Percentiles rank a stretch among this genome's conserved stretches.
phyloP scores from a whole-genome alignment of 2,329 filamentous ascomycete genomes.

The Dactylellina leptospora region DNA sequence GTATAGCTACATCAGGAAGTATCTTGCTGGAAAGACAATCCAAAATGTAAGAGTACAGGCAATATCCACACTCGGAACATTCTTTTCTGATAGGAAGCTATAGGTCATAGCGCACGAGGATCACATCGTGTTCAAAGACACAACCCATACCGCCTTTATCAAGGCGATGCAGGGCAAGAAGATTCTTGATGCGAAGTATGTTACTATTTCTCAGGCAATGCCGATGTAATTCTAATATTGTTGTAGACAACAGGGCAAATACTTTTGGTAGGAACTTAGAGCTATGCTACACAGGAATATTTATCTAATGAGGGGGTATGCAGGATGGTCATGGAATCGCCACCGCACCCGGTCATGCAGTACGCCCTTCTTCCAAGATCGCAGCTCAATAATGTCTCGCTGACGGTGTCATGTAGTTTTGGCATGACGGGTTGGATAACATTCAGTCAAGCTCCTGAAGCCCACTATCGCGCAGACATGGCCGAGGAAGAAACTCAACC shows the following conservation, averaged over 20 bases:
- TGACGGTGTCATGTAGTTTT: slow-evolving; percentile 47
- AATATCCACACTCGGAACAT: background rate
- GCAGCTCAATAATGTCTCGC: slow-evolving; percentile 10
- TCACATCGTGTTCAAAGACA: slow-evolving; percentile 87
- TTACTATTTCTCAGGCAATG: background rate
- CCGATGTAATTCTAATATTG: slow-evolving; percentile 56
- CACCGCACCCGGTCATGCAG: slow-evolving; percentile 89
- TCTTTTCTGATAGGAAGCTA: background rate
- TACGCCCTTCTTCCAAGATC: slow-evolving; percentile 68
- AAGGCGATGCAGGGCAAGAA: slow-evolving; percentile 78
- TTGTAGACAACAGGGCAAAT: slow-evolving; percentile 86
- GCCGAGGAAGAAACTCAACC: slow-evolving; percentile 22
- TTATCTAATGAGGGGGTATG: background rate
- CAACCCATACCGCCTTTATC: slow-evolving; percentile 77
- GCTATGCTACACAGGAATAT: slow-evolving; percentile 58
- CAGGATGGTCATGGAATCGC: slow-evolving; percentile 74
- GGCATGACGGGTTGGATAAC: slow-evolving; percentile 78
- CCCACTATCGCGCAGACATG: slow-evolving; percentile 77
- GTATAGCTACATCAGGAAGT: slow-evolving; percentile 77
- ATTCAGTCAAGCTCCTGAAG: slow-evolving; percentile 78
- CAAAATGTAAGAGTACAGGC: slow-evolving; percentile 64
- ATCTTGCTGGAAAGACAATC: slow-evolving; percentile 85
- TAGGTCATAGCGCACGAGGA: slow-evolving; percentile 74
- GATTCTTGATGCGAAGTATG: slow-evolving; percentile 63
- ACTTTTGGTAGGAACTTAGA: slow-evolving; percentile 74